A percentile compares a stretch with the other conserved stretches of the same genome.
Conservation (phyloP, 1,284 basidiomycete genomes). For the Cryptococcus sp. region DNA sequence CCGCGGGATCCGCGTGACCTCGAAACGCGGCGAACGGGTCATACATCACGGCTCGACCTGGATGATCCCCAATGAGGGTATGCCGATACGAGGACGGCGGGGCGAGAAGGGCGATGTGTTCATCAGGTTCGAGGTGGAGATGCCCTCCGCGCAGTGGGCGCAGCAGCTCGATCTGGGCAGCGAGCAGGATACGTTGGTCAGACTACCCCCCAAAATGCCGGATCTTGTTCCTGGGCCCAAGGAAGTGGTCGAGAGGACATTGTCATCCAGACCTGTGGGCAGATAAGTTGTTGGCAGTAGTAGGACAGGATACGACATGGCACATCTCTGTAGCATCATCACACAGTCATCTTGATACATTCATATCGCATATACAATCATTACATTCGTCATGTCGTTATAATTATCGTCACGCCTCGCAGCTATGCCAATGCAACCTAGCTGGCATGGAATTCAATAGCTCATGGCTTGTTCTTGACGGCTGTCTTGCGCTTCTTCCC, state of each 20-base stretch:
- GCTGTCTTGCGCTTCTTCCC: constrained; percentile 11
- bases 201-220: constrained; percentile 28
- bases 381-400: too few species aligned
- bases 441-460: too few species aligned
- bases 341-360: constrained; percentile 6
- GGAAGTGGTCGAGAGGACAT: constrained; percentile 16
- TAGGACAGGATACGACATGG: too few species aligned
- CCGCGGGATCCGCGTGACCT: constrained; percentile 73
- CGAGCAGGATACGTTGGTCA: constrained; percentile 10
- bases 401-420: too few species aligned
- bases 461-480: too few species aligned
- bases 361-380: not conserved
- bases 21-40: constrained; percentile 68
- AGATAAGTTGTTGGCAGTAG: too few species aligned
- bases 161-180: constrained; percentile 12
- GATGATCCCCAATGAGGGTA: constrained; percentile 76
- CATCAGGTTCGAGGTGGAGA: constrained; percentile 78
- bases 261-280: constrained; percentile 19
- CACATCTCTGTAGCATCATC: not conserved
- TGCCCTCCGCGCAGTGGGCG: constrained; percentile 58
- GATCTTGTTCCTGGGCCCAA: constrained; percentile 25
- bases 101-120: constrained; percentile 77
- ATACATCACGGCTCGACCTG: constrained; percentile 73
- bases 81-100: constrained; percentile 70
- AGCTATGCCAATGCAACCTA: not conserved